A percentile compares a stretch with the other conserved stretches of the same genome.
phyloP scores from a whole-genome alignment of 2,329 filamentous ascomycete genomes.

The Hypoxylon sp. region DNA sequence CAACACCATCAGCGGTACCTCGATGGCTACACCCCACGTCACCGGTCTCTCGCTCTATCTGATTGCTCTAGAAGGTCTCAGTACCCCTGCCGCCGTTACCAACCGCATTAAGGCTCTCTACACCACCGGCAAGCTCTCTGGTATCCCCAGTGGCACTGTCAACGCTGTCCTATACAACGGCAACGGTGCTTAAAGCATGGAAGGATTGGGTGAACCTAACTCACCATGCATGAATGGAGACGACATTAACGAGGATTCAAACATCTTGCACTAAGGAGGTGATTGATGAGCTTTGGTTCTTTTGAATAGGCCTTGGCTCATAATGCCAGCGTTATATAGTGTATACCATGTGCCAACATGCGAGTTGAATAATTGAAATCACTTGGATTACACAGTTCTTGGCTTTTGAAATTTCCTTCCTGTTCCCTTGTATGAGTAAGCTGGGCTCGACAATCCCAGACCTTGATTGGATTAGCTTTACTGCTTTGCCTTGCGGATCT shows the following conservation, averaged over 20 bases:
- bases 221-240: conserved; percentile 1
- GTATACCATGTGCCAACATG: neutral
- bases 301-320: neutral
- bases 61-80: conserved; percentile 58
- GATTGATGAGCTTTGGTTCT: neutral
- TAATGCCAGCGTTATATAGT: conserved; percentile 5
- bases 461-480: neutral
- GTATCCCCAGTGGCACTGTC: conserved; percentile 43
- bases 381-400: conserved; percentile 9
- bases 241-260: neutral
- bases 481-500: conserved; percentile 2
- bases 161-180: conserved; percentile 49
- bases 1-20: conserved; percentile 67
- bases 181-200: conserved; percentile 44
- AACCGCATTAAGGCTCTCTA: conserved; percentile 49
- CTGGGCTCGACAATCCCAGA: too few relatives aligned
- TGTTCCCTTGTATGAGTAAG: neutral
- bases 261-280: neutral
- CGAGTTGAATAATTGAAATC: conserved; percentile 7
- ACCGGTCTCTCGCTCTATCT: conserved; percentile 72
- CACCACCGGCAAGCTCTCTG: conserved; percentile 40
- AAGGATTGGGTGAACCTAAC: neutral
- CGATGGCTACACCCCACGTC: conserved; percentile 72
- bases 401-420: neutral
- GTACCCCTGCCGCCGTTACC: conserved; percentile 54